Conservation (phyloP, 1,284 basidiomycete genomes). For the Coriolopsis trogii region DNA sequence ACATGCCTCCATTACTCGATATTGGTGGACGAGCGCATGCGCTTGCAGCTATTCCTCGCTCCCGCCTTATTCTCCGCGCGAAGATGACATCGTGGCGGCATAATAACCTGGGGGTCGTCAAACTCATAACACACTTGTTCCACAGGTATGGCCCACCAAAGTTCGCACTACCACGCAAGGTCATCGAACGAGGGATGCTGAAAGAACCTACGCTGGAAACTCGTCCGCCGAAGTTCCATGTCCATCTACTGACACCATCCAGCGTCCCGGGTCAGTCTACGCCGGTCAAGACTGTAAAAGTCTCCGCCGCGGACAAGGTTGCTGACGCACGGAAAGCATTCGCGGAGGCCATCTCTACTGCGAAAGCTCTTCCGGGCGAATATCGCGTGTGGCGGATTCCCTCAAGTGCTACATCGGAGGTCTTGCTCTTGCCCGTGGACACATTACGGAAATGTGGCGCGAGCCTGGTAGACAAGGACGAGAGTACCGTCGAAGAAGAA, state of each 20-base stretch:
- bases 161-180: constrained; percentile 62
- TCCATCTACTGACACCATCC: constrained; percentile 46
- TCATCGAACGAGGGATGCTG: constrained; percentile 60
- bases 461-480: constrained; percentile 38
- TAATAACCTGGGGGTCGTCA: background rate
- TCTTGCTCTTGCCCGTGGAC: constrained; percentile 31
- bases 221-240: constrained; percentile 70
- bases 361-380: constrained; percentile 24
- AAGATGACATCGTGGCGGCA: too few species aligned
- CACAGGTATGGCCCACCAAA: constrained; percentile 70
- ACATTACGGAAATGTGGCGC: constrained; percentile 42
- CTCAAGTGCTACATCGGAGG: constrained; percentile 26
- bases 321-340: constrained; percentile 24
- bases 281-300: constrained; percentile 31
- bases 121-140: constrained; percentile 7
- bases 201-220: constrained; percentile 74
- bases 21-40: too few species aligned
- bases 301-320: constrained; percentile 54
- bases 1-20: background rate
- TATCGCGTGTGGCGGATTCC: constrained; percentile 63
- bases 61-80: too few species aligned
- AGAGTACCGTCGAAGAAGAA: constrained; percentile 60
- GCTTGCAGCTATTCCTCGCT: too few species aligned
- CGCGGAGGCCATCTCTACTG: constrained; percentile 31
- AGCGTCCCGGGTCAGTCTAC: constrained; percentile 17